Percentiles rank a stretch among this genome's conserved stretches.
Evolutionary conservation across 257 asterid species (phyloP).

Genomic region (Echites panduratus): DNA sequence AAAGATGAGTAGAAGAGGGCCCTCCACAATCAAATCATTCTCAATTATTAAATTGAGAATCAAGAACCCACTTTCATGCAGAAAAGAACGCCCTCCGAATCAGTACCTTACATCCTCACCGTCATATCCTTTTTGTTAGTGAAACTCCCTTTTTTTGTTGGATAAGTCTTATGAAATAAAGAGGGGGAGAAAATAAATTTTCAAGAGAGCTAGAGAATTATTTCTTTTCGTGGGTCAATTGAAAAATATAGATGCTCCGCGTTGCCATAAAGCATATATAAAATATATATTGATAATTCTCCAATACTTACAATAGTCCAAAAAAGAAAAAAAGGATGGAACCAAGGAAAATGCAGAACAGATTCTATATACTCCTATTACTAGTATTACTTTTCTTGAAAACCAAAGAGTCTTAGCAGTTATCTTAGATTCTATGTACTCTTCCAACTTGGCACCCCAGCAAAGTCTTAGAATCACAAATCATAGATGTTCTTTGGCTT

Average conservation of each 20-base stretch:
- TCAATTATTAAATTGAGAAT: conserved; percentile 32
- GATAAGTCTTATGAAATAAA: conserved; percentile 23
- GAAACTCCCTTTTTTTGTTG: conserved; percentile 21
- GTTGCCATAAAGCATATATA: conserved; percentile 34
- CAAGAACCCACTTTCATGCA: conserved; percentile 52
- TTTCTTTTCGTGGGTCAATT: conserved; percentile 34
- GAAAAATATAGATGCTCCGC: conserved; percentile 27
- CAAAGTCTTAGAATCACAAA: conserved; percentile 12
- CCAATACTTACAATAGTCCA: conserved; percentile 32
- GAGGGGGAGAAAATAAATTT: conserved; percentile 13
- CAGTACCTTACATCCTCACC: conserved; percentile 30
- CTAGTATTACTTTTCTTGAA: conserved; percentile 9
- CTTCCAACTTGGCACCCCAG: conserved; percentile 14
- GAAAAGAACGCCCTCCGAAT: conserved; percentile 28
- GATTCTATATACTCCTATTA: conserved; percentile 18
- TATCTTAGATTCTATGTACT: conserved; percentile 20
- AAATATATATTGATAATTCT: conserved; percentile 21
- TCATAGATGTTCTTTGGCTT: conserved; percentile 26
- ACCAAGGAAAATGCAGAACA: conserved; percentile 12
- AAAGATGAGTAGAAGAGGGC: conserved; percentile 32
- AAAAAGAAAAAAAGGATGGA: conserved; percentile 15
- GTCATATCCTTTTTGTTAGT: conserved; percentile 16
- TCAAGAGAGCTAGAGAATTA: conserved; percentile 20
- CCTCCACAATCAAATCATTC: conserved; percentile 31
- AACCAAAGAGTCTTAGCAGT: conserved; percentile 10